Evolutionary conservation across 2,329 filamentous ascomycete genomes (phyloP).

Genomic region (Curvularia sp.): DNA sequence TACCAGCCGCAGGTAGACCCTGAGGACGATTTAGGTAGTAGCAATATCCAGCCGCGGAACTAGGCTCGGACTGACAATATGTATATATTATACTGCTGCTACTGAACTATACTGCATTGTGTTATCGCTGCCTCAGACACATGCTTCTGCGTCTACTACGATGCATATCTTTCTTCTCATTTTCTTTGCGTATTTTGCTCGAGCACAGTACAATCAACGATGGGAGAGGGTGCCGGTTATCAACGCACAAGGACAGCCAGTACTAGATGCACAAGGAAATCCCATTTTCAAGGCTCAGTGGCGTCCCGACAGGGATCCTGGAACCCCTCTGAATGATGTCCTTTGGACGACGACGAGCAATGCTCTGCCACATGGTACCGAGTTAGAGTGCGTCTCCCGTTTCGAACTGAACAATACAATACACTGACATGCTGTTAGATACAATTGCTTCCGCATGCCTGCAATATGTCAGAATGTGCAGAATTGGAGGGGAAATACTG

Average conservation of each 20-base stretch:
- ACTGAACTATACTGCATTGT: neutral
- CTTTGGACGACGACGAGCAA: neutral
- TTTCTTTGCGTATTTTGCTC: neutral
- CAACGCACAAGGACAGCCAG: neutral
- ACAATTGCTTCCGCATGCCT: slow-evolving; percentile 1
- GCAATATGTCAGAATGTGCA: slow-evolving; percentile 4
- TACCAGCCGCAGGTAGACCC: neutral
- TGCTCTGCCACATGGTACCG: neutral
- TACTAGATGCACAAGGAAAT: neutral
- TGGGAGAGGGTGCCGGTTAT: neutral
- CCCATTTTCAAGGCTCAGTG: neutral
- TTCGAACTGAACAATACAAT: slow-evolving; percentile 1
- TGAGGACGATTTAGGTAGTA: neutral
- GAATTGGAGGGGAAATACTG: neutral
- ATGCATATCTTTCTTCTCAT: neutral
- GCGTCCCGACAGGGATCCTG: neutral
- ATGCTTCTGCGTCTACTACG: neutral
- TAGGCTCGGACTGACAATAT: neutral
- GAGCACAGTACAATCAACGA: slow-evolving; percentile 1
- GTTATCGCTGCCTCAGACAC: neutral
- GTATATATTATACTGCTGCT: slow-evolving; percentile 1
- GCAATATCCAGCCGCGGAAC: neutral
- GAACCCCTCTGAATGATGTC: neutral
- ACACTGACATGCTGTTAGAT: neutral
- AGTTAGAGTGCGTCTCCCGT: slow-evolving; percentile 2